These are phyloP conservation scores for Pseudopyrenochaeta lycopersici DNA, from an alignment of 2,329 filamentous ascomycete species.

Conservation along the genomic window DNA sequence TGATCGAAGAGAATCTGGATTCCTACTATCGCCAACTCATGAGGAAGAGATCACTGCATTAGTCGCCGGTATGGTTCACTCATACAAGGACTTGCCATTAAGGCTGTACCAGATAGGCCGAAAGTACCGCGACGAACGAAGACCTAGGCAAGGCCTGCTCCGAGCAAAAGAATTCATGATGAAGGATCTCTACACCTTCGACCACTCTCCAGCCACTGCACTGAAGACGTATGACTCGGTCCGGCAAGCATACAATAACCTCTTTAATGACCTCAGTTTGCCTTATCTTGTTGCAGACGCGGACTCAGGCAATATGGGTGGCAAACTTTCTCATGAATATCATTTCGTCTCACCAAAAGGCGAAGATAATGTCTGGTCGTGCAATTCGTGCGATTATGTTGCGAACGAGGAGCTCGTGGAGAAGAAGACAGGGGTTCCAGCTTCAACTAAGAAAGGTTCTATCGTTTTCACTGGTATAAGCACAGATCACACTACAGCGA, in stretches of 20 bases:
- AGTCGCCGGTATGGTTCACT: constrained; percentile 75
- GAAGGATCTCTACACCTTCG: constrained; percentile 99
- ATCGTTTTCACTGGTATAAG: constrained; percentile 71
- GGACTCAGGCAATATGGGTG: constrained; percentile 96
- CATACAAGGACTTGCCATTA: constrained; percentile 86
- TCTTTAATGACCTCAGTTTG: constrained; percentile 85
- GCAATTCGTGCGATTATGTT: constrained; percentile 75
- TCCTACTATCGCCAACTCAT: constrained; percentile 89
- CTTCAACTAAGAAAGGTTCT: constrained; percentile 21
- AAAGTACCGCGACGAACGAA: constrained; percentile 92
- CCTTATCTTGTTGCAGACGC: constrained; percentile 87
- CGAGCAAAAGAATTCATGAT: constrained; percentile 92
- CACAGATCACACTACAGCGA: constrained; percentile 71
- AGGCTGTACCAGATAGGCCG: constrained; percentile 90
- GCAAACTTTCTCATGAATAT: constrained; percentile 92
- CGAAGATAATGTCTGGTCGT: constrained; percentile 85
- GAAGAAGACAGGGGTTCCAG: constrained; percentile 29
- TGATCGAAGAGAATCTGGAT: constrained; percentile 78
- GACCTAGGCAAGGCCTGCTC: constrained; percentile 87
- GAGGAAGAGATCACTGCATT: constrained; percentile 94
- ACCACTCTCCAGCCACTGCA: constrained; percentile 72
- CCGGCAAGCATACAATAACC: constrained; percentile 73
- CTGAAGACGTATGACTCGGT: constrained; percentile 82
- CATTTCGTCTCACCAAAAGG: constrained; percentile 82
- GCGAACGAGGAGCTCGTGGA: constrained; percentile 88